phyloP scores from a whole-genome alignment of 2,329 filamentous ascomycete genomes.

The Scolecobasidium constrictum region DNA sequence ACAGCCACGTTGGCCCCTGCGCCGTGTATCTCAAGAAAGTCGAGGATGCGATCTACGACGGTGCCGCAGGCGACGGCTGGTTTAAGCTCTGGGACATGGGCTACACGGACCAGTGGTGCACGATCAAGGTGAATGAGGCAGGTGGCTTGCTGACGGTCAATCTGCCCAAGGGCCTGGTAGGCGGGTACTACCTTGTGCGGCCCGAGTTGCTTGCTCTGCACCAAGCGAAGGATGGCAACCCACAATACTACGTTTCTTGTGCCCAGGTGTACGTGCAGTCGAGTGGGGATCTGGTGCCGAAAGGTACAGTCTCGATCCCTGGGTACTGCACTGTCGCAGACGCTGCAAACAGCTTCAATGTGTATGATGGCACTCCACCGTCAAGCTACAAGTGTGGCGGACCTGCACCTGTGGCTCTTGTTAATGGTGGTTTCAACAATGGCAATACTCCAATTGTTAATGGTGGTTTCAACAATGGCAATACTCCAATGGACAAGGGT shows the following conservation, averaged over 20 bases:
- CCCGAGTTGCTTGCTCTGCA: conserved; percentile 62
- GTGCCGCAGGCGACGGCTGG: conserved; percentile 52
- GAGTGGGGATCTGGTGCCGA: conserved; percentile 36
- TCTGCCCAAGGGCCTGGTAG: conserved; percentile 49
- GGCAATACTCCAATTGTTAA: conserved; percentile 12
- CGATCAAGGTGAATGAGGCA: conserved; percentile 54
- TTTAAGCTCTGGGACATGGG: conserved; percentile 68
- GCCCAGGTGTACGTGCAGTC: conserved; percentile 57
- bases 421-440: conserved; percentile 36
- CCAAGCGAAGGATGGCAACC: conserved; percentile 44
- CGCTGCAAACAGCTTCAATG: conserved; percentile 50
- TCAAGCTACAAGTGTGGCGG: conserved; percentile 46
- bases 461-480: too few species aligned
- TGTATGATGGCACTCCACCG: too few species aligned
- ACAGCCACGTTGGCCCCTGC: conserved; percentile 56
- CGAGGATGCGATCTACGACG: conserved; percentile 42
- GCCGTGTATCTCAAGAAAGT: conserved; percentile 66
- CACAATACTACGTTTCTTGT: conserved; percentile 66
- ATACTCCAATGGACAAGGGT: too few species aligned
- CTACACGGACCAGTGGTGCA: conserved; percentile 60
- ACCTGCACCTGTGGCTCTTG: conserved; percentile 44
- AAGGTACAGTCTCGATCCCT: conserved; percentile 51
- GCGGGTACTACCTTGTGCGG: conserved; percentile 61
- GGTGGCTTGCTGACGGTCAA: conserved; percentile 52
- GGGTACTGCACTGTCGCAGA: conserved; percentile 49